Evolutionary conservation across 2,329 filamentous ascomycete genomes (phyloP).

Genomic region (Magnaporthales sp.): DNA sequence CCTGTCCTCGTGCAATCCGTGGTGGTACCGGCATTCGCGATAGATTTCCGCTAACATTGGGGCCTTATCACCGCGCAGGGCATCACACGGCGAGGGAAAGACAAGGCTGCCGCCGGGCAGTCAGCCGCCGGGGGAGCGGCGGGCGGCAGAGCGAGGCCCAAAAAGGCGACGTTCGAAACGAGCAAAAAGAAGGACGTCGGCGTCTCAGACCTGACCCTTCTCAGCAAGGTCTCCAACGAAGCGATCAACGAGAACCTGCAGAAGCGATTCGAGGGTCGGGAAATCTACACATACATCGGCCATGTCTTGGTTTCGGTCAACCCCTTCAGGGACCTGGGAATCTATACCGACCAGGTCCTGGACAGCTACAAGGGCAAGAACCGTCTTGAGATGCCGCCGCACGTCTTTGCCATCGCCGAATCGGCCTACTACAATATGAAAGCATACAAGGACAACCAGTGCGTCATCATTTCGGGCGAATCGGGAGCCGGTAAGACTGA

Average conservation of each 20-base stretch:
- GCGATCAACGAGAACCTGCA: conserved; percentile 99
- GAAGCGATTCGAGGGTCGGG: conserved; percentile 92
- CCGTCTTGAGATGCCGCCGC: conserved; percentile 85
- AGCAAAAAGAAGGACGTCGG: conserved; percentile 99
- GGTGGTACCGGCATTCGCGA: not conserved
- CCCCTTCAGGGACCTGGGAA: conserved; percentile 92
- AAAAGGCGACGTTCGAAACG: conserved; percentile 92
- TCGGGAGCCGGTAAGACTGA: conserved; percentile 98
- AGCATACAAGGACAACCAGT: conserved; percentile 97
- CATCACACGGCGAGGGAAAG: conserved; percentile 40
- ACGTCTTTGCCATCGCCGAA: conserved; percentile 96
- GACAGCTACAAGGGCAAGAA: conserved; percentile 96
- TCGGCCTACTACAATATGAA: conserved; percentile 99
- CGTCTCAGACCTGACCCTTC: conserved; percentile 91
- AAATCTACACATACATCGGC: conserved; percentile 99
- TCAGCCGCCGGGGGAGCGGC: conserved; percentile 30
- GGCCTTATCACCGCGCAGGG: conserved; percentile 22
- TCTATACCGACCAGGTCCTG: conserved; percentile 92
- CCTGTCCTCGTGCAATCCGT: not conserved
- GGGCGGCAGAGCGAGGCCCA: conserved; percentile 50
- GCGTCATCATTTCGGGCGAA: conserved; percentile 98
- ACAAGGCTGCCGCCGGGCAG: conserved; percentile 34
- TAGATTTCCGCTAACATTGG: not conserved
- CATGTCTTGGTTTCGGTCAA: conserved; percentile 99
- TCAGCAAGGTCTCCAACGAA: conserved; percentile 98